A percentile compares a stretch with the other conserved stretches of the same genome.
These are phyloP conservation scores for Drosera capensis DNA, from an alignment of 148 eudicot species.

Conservation along the genomic window DNA sequence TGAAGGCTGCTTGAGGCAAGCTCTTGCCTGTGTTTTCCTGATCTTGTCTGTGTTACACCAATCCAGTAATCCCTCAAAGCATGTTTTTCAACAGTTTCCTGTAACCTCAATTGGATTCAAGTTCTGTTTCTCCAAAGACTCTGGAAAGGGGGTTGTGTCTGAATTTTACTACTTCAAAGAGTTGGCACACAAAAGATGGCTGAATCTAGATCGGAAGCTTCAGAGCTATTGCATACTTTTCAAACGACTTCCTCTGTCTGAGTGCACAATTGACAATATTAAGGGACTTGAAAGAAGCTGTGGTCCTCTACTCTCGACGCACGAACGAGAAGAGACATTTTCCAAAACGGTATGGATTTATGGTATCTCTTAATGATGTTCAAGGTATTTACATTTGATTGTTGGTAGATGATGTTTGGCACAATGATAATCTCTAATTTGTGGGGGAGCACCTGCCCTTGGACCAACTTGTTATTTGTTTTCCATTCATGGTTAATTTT, in stretches of 20 bases:
- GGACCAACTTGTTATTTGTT: no score
- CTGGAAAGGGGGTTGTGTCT: conserved; percentile 49
- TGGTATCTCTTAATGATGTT: no score
- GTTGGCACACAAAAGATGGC: conserved; percentile 42
- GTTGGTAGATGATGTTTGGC: no score
- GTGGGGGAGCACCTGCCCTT: no score
- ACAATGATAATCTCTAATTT: no score
- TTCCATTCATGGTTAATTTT: no score
- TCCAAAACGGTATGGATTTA: conserved; percentile 32
- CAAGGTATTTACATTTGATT: no score
- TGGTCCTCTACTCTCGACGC: conserved; percentile 10
- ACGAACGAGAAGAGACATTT: conserved; percentile 15
- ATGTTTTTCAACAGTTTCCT: conserved; percentile 36
- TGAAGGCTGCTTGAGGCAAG: conserved; percentile 80
- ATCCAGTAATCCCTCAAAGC: conserved; percentile 19
- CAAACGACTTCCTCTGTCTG: conserved; percentile 56
- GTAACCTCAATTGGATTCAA: conserved; percentile 61
- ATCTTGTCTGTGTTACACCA: conserved; percentile 35
- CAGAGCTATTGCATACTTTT: conserved; percentile 32
- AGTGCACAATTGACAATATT: conserved; percentile 78
- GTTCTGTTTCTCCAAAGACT: conserved; percentile 31
- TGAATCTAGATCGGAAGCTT: conserved; percentile 43
- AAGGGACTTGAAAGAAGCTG: conserved; percentile 44
- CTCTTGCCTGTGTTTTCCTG: conserved; percentile 36
- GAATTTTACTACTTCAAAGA: conserved; percentile 43